Evolutionary conservation across 225 moss, liverwort and hornwort species (phyloP).

Genomic region (Antitrichia curtipendula): DNA sequence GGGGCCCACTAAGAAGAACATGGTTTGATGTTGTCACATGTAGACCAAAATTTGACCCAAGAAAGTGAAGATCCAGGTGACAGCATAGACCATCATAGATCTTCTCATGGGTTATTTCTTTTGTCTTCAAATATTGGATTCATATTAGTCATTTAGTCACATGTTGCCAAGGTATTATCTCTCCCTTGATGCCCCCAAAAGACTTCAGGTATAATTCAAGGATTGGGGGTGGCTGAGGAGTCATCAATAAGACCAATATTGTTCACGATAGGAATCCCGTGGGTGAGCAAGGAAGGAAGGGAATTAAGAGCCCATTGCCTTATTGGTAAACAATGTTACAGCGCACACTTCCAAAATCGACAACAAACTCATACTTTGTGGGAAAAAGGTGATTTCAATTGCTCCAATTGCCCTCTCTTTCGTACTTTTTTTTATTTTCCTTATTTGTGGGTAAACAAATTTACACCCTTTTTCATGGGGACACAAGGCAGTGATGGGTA

Average conservation of each 20-base stretch:
- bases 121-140: fast-evolving
- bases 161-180: fast-evolving
- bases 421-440: background rate
- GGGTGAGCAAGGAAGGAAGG: too few relatives aligned
- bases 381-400: background rate
- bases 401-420: background rate
- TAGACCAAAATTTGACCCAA: fast-evolving
- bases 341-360: background rate
- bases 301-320: too few relatives aligned
- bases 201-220: background rate
- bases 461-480: background rate
- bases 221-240: fast-evolving
- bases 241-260: background rate
- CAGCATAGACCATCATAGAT: background rate
- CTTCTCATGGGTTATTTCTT: fast-evolving
- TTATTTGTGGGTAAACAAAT: background rate
- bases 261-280: too few relatives aligned
- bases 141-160: too few relatives aligned
- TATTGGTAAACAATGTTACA: background rate
- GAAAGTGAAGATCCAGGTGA: background rate
- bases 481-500: background rate
- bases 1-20: fast-evolving
- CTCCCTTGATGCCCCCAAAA: fast-evolving
- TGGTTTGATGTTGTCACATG: background rate
- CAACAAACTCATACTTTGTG: background rate